Evolutionary conservation across 1,139 yeast genomes (phyloP).

Genomic region (Candida sanyaensis): DNA sequence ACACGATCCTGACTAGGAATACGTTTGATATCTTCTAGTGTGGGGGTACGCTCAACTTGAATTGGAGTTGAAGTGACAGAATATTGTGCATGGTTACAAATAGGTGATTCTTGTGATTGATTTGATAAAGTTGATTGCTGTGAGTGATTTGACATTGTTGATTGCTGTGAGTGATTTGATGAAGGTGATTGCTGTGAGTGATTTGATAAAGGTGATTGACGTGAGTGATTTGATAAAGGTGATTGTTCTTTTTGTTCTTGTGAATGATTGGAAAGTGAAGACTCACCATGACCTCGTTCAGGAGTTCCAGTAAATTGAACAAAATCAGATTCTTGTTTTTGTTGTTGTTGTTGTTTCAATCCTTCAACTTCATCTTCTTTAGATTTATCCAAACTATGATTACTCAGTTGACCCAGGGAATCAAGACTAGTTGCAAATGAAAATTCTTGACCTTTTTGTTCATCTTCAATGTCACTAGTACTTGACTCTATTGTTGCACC

Average conservation of each 20-base stretch:
- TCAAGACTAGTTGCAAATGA: constrained; percentile 13
- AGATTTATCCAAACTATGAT: neutral
- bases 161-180: too few relatives aligned
- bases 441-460: constrained; percentile 16
- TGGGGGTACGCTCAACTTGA: neutral
- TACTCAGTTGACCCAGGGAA: neutral
- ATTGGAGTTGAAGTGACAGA: neutral
- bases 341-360: neutral
- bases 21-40: neutral
- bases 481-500: too few relatives aligned
- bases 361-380: neutral
- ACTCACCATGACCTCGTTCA: neutral
- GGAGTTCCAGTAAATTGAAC: neutral
- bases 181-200: too few relatives aligned
- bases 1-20: neutral
- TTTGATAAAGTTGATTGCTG: too few relatives aligned
- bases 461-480: neutral
- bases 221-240: too few relatives aligned
- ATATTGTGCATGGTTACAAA: neutral
- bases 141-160: too few relatives aligned
- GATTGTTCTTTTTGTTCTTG: too few relatives aligned
- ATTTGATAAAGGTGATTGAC: too few relatives aligned
- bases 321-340: neutral
- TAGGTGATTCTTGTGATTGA: neutral
- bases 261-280: too few relatives aligned